phyloP scores from a whole-genome alignment of 352 stramenopile species.

The Pythium biforme region DNA sequence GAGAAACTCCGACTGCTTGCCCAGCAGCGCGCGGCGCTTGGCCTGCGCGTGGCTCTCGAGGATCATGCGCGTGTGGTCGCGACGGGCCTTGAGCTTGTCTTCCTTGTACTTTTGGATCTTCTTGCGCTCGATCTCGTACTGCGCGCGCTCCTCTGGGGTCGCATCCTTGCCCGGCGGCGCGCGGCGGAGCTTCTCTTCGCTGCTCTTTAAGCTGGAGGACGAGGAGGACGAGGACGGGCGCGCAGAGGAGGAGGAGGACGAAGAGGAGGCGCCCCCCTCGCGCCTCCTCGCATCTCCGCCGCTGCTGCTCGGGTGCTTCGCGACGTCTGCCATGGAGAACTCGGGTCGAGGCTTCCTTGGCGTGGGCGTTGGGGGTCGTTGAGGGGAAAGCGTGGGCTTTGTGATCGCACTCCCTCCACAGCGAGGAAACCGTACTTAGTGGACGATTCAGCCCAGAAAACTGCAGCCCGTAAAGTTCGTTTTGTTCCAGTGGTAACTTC shows the following conservation, averaged over 20 bases:
- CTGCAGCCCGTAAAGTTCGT: background rate
- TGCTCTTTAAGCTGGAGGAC: conserved; percentile 19
- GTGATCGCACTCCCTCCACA: conserved; percentile 1
- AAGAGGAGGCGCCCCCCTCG: conserved; percentile 15
- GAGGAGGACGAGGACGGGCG: conserved; percentile 18
- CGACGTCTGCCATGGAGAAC: conserved; percentile 35
- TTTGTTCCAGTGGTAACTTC: too few species aligned
- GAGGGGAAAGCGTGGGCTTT: conserved; percentile 1
- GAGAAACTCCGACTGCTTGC: conserved; percentile 85
- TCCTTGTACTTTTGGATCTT: conserved; percentile 89
- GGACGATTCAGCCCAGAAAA: background rate
- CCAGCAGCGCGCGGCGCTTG: conserved; percentile 73
- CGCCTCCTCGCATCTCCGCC: conserved; percentile 4
- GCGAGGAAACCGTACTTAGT: conserved; percentile 3
- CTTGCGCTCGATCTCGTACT: conserved; percentile 83
- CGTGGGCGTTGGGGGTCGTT: background rate
- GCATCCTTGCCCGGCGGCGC: conserved; percentile 52
- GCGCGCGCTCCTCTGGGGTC: conserved; percentile 64
- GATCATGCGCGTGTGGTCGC: conserved; percentile 87
- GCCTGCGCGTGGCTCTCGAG: conserved; percentile 83
- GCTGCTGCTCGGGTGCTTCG: conserved; percentile 20
- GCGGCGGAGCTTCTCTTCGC: conserved; percentile 36
- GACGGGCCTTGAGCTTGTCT: conserved; percentile 83
- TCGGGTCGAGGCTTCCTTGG: too few species aligned
- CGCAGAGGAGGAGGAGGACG: conserved; percentile 15